Conservation (phyloP, 441 rosid species). For the Sinapis alba region DNA sequence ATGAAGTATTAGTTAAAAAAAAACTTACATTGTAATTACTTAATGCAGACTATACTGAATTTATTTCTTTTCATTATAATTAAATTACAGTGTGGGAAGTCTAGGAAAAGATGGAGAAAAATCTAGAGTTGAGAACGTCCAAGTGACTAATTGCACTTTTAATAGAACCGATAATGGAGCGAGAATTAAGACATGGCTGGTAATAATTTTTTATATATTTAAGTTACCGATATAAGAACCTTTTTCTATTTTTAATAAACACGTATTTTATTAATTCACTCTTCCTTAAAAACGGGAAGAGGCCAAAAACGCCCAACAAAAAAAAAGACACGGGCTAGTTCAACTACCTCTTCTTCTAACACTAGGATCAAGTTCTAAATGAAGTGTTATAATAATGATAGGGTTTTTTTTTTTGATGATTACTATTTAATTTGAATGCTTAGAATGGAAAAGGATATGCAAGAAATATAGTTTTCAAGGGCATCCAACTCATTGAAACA, state of each 20-base stretch:
- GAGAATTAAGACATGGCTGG: conserved; percentile 38
- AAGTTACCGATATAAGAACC: neutral
- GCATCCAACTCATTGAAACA: neutral
- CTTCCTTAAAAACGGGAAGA: too few species aligned
- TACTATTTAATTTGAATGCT: neutral
- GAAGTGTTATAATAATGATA: neutral
- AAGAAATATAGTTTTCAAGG: conserved; percentile 13
- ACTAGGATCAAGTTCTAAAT: too few species aligned
- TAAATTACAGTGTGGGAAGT: conserved; percentile 35
- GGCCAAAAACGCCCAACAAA: too few species aligned
- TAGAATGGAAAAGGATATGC: conserved; percentile 36
- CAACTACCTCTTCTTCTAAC: too few species aligned
- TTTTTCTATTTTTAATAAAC: too few species aligned
- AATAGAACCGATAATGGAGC: conserved; percentile 19
- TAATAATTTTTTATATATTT: neutral
- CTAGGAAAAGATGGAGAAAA: conserved; percentile 36
- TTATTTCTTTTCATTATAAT: too few species aligned
- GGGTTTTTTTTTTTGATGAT: neutral
- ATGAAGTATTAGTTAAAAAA: too few species aligned
- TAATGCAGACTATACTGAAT: too few species aligned
- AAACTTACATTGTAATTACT: too few species aligned
- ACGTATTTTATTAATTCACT: too few species aligned
- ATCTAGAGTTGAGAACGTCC: conserved; percentile 21
- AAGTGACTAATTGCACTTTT: conserved; percentile 29
- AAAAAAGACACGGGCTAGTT: too few species aligned